phyloP scores from a whole-genome alignment of 2,329 filamentous ascomycete genomes.

The Aureobasidium sp. region DNA sequence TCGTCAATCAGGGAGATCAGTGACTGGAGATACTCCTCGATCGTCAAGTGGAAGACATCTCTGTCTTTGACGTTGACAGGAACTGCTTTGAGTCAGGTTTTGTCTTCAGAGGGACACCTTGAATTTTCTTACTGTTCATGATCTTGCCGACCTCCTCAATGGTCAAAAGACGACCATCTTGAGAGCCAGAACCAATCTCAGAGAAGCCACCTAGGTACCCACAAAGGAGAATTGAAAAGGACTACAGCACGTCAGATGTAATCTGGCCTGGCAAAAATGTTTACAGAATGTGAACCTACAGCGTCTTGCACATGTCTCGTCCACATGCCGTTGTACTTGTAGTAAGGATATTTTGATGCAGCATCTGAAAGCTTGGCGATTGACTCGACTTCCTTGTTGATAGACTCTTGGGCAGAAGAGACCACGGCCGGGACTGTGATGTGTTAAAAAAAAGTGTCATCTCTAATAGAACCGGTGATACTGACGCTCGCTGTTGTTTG shows the following conservation, averaged over 20 bases:
- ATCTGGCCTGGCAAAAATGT: neutral
- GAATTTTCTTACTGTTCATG: conserved; percentile 54
- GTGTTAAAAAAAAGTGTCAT: neutral
- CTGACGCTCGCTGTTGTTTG: conserved; percentile 58
- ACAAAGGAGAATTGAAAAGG: conserved; percentile 52
- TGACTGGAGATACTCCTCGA: conserved; percentile 92
- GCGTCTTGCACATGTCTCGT: conserved; percentile 74
- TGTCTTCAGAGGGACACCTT: neutral
- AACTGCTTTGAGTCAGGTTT: conserved; percentile 45
- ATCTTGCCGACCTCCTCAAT: conserved; percentile 80
- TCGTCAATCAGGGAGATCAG: conserved; percentile 85
- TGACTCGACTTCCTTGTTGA: conserved; percentile 64
- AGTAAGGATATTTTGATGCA: conserved; percentile 86
- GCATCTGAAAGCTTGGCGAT: conserved; percentile 63
- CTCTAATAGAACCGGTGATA: conserved; percentile 13
- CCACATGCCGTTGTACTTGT: conserved; percentile 95
- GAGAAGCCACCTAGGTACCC: conserved; percentile 74
- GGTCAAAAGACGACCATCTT: conserved; percentile 61
- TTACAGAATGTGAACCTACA: conserved; percentile 42
- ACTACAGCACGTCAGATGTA: conserved; percentile 31
- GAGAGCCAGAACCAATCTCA: conserved; percentile 26
- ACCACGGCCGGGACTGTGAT: conserved; percentile 60
- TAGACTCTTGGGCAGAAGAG: conserved; percentile 59
- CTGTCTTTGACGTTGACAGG: conserved; percentile 84
- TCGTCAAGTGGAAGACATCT: conserved; percentile 89